phyloP scores from a whole-genome alignment of 306 rosid genomes.

The Lithocarpus polystachyus region DNA sequence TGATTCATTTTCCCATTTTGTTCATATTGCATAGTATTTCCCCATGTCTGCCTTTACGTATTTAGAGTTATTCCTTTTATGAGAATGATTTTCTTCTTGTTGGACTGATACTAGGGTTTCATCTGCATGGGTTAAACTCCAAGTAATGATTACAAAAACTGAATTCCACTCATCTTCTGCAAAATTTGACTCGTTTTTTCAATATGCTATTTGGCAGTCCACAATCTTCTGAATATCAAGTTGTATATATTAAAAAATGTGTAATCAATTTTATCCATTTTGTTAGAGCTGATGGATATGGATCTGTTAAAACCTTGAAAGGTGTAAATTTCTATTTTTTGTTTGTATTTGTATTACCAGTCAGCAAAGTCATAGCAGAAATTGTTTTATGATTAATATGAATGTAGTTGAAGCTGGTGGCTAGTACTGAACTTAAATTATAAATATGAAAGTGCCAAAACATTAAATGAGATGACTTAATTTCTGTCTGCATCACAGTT shows the following conservation, averaged over 20 bases:
- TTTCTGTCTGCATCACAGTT: not conserved
- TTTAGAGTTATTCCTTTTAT: not conserved
- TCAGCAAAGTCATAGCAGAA: not conserved
- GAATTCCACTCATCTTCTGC: conserved; percentile 1
- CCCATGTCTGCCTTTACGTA: not conserved
- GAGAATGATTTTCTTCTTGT: not conserved
- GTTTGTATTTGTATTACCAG: not conserved
- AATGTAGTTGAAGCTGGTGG: not conserved
- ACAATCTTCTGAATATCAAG: not conserved
- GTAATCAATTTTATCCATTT: not conserved
- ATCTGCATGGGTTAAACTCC: not conserved
- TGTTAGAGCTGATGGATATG: not conserved
- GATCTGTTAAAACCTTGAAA: not conserved
- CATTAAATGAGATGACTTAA: not conserved
- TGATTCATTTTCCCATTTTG: not conserved
- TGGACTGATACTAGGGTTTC: not conserved
- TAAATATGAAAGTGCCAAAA: not conserved
- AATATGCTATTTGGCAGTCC: conserved; percentile 2
- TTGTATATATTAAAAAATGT: not conserved
- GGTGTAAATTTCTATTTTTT: not conserved
- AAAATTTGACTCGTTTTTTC: conserved; percentile 1
- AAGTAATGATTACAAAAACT: not conserved
- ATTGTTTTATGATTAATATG: not conserved
- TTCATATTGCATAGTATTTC: not conserved
- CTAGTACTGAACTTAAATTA: not conserved